Conservation (phyloP, 768 basidiomycete genomes). For the Macrolepiota dolichaula region DNA sequence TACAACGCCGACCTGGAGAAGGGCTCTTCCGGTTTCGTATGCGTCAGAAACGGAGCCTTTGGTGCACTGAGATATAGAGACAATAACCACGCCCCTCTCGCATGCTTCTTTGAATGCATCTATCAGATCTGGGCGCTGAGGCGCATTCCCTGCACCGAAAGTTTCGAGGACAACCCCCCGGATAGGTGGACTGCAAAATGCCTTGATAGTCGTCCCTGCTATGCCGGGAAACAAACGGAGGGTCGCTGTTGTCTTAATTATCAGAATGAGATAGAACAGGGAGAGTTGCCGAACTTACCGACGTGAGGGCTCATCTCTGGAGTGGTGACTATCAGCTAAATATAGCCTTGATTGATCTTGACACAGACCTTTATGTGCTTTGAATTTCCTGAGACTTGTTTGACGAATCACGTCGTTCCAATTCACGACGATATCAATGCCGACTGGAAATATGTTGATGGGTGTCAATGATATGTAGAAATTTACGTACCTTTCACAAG, state of each 20-base stretch:
- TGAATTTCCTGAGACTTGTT: constrained; percentile 73
- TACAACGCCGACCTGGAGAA: constrained; percentile 73
- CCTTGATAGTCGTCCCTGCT: constrained; percentile 64
- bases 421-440: constrained; percentile 86
- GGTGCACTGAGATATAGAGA: constrained; percentile 88
- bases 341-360: neutral
- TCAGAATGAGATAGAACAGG: constrained; percentile 1
- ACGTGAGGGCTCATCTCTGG: constrained; percentile 80
- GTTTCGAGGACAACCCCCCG: constrained; percentile 86
- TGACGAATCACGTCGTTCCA: constrained; percentile 89
- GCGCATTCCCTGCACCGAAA: constrained; percentile 92
- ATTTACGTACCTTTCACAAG: constrained; percentile 68
- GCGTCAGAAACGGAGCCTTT: constrained; percentile 84
- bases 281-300: constrained; percentile 42
- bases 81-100: constrained; percentile 79
- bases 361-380: constrained; percentile 68
- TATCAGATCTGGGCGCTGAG: constrained; percentile 74
- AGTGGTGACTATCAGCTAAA: constrained; percentile 4
- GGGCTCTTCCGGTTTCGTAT: constrained; percentile 74
- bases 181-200: constrained; percentile 72
- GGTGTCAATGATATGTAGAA: neutral
- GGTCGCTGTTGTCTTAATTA: constrained; percentile 46
- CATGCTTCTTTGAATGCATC: constrained; percentile 78
- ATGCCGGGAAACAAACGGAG: constrained; percentile 89
- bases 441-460: constrained; percentile 46